Conservation (phyloP, 2,329 filamentous ascomycete species). For the Clonostachys rhizophaga region DNA sequence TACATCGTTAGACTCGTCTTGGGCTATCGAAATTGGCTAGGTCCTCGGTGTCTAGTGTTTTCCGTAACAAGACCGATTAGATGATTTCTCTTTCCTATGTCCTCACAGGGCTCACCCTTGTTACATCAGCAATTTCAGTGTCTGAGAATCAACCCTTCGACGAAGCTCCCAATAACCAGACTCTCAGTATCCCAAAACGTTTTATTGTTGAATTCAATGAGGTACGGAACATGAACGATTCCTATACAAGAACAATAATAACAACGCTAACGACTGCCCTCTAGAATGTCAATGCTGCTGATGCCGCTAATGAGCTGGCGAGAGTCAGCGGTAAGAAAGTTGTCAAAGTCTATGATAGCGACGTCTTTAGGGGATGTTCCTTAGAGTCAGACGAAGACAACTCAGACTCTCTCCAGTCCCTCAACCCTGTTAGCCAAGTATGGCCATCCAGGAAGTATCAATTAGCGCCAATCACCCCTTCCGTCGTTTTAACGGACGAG, state of each 20-base stretch:
- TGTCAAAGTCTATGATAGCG: constrained; percentile 1
- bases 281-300: not conserved
- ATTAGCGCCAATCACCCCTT: not conserved
- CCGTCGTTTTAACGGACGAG: not conserved
- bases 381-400: constrained; percentile 8
- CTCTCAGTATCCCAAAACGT: not conserved
- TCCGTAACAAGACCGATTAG: no score
- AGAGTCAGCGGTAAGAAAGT: not conserved
- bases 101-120: no score
- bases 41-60: no score
- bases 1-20: no score
- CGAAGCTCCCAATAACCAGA: no score
- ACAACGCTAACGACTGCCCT: not conserved
- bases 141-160: no score
- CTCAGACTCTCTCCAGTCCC: constrained; percentile 8
- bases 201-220: not conserved
- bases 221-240: not conserved
- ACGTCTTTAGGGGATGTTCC: constrained; percentile 4
- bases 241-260: not conserved
- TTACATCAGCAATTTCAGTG: no score
- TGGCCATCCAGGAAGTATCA: constrained; percentile 5
- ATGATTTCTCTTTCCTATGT: no score
- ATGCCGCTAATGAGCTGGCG: not conserved
- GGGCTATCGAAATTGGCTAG: no score
- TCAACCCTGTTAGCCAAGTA: constrained; percentile 5